Conservation (phyloP, 108 stramenopile species). For the Discostella stelligeroides region DNA sequence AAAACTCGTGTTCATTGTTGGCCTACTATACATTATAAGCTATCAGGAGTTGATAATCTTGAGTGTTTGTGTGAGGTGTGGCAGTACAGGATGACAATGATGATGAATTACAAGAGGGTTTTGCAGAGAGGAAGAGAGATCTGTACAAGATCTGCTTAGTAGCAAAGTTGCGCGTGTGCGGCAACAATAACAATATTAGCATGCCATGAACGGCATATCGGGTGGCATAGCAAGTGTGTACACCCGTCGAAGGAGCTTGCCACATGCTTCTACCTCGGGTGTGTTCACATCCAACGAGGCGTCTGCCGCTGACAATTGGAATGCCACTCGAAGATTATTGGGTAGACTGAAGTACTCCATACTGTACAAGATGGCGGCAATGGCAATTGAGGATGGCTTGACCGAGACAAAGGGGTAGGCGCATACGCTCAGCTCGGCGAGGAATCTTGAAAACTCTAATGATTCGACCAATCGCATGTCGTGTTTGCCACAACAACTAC, state of each 20-base stretch:
- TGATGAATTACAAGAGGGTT: too few relatives aligned
- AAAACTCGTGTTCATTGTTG: too few relatives aligned
- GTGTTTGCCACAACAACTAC: background rate
- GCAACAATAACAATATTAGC: too few relatives aligned
- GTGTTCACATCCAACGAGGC: slow-evolving; percentile 7
- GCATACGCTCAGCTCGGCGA: slow-evolving; percentile 37
- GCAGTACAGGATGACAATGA: too few relatives aligned
- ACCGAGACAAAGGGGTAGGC: slow-evolving; percentile 28
- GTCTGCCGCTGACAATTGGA: background rate
- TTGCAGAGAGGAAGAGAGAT: too few relatives aligned
- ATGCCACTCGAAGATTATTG: background rate
- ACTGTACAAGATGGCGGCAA: slow-evolving; percentile 29
- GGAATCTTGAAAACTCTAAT: slow-evolving; percentile 35
- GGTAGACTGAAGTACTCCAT: slow-evolving; percentile 27
- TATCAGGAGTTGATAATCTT: too few relatives aligned
- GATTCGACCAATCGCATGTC: slow-evolving; percentile 4
- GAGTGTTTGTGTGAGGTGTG: too few relatives aligned
- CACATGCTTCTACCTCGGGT: slow-evolving; percentile 15
- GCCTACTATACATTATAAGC: too few relatives aligned
- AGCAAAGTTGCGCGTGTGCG: too few relatives aligned
- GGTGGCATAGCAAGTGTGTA: slow-evolving; percentile 20
- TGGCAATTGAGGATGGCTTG: slow-evolving; percentile 34
- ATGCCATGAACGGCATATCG: background rate
- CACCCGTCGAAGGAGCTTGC: slow-evolving; percentile 14
- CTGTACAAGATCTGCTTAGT: too few relatives aligned